Conservation (phyloP, 768 basidiomycete species). For the Tulasnella sp. region DNA sequence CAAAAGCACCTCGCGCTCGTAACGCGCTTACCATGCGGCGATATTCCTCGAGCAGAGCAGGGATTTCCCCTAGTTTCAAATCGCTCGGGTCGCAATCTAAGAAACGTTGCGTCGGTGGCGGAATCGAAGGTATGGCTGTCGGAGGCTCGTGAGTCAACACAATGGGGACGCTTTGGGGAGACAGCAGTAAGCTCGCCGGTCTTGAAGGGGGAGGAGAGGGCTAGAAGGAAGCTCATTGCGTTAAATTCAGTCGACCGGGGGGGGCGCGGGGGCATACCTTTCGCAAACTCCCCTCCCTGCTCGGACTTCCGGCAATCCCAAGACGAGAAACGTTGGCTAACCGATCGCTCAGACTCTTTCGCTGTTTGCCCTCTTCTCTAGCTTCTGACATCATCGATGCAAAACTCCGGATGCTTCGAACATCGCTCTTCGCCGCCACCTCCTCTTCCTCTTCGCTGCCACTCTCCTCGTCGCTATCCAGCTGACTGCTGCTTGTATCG, state of each 20-base stretch:
- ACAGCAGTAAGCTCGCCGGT: slow-evolving; percentile 21
- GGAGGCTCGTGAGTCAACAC: slow-evolving; percentile 4
- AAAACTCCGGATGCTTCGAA: slow-evolving; percentile 79
- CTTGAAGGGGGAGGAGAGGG: slow-evolving; percentile 45
- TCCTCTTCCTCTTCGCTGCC: slow-evolving; percentile 43
- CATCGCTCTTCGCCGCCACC: slow-evolving; percentile 47
- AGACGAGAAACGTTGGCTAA: slow-evolving; percentile 70
- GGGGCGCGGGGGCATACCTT: slow-evolving; percentile 25
- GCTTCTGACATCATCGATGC: slow-evolving; percentile 70
- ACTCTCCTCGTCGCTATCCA: slow-evolving; percentile 25
- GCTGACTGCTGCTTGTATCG: slow-evolving; percentile 30
- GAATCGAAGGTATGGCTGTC: slow-evolving; percentile 39
- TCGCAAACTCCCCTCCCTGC: slow-evolving; percentile 21
- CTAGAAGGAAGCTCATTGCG: slow-evolving; percentile 38
- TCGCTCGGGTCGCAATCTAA: slow-evolving; percentile 71
- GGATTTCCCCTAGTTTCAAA: slow-evolving; percentile 74
- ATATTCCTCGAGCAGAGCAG: slow-evolving; percentile 76
- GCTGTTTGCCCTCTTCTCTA: slow-evolving; percentile 38
- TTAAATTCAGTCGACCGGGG: not conserved
- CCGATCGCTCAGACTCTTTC: slow-evolving; percentile 78
- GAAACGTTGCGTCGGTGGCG: slow-evolving; percentile 67
- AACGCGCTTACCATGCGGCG: slow-evolving; percentile 69
- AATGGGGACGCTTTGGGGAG: slow-evolving; percentile 20
- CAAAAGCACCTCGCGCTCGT: slow-evolving; percentile 56
- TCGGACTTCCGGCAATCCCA: slow-evolving; percentile 35